Percentiles rank a stretch among this genome's conserved stretches.
Conservation (phyloP, 257 asterid species). For the Scutellaria barbata region DNA sequence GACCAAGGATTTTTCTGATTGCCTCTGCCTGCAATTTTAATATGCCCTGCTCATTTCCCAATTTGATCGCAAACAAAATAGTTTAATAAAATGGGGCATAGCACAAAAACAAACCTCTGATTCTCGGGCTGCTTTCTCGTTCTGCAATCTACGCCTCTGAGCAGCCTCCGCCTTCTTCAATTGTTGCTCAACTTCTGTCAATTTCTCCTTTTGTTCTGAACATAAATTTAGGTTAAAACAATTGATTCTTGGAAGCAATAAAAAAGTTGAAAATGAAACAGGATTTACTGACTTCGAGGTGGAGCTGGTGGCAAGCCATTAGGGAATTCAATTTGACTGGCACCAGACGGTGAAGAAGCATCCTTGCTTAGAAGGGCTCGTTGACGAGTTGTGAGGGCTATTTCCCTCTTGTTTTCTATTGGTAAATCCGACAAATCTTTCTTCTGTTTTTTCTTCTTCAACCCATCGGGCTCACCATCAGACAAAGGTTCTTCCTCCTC, state of each 20-base stretch:
- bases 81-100: neutral
- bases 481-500: slow-evolving; percentile 59
- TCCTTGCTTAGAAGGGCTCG: slow-evolving; percentile 74
- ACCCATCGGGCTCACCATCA: slow-evolving; percentile 64
- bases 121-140: slow-evolving; percentile 95
- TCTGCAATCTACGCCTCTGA: slow-evolving; percentile 86
- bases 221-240: slow-evolving; percentile 26
- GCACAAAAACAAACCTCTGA: slow-evolving; percentile 66
- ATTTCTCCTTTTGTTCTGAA: slow-evolving; percentile 82
- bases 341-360: slow-evolving; percentile 49
- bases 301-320: slow-evolving; percentile 91
- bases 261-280: slow-evolving; percentile 15
- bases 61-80: neutral
- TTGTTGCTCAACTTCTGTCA: slow-evolving; percentile 89
- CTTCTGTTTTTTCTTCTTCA: slow-evolving; percentile 61
- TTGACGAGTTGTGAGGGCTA: slow-evolving; percentile 90
- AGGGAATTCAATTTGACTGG: slow-evolving; percentile 71
- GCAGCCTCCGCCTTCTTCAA: slow-evolving; percentile 94
- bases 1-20: slow-evolving; percentile 91
- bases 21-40: slow-evolving; percentile 68
- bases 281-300: slow-evolving; percentile 69
- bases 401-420: slow-evolving; percentile 70
- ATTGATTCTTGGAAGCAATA: slow-evolving; percentile 19
- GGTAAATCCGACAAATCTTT: slow-evolving; percentile 67
- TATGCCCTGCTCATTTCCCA: slow-evolving; percentile 25